Evolutionary conservation across 352 stramenopile genomes (phyloP), one percentile per base, ranked within the genome.

Genomic region (Phytopythium aichiense): DNA sequence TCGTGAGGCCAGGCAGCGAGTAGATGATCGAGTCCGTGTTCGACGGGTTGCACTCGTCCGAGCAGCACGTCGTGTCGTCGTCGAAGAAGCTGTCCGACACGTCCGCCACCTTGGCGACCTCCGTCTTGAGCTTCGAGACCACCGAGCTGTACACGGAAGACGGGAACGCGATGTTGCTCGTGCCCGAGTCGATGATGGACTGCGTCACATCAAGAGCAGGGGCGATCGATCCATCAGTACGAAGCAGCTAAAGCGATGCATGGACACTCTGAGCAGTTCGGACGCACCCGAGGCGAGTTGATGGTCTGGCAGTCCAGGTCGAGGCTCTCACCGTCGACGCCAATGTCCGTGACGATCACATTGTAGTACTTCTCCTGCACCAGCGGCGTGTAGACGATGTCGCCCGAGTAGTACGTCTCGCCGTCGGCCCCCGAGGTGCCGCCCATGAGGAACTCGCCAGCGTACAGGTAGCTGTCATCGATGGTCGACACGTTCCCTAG

Each of bases 311-410:
- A 94, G 54, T 73, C 66, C 0, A 92, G 40, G 1, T 62, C 69
- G 22, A 92, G 65, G 40, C 72, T 77, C 45, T 75, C 58, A 54
- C 72, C 69, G 16, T 61, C 62, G 30, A 89, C 83, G 51, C 69
- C 74, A 48, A 94, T 75, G 37, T 84, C 69, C n/a, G 82, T 91
- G 43, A 90, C 66, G 52, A 94, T 65, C 9, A 92, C 81, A 54
- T 92, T 91, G 67, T 80, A 94, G 71, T 85, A 92, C 37, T 84
- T 83, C 43, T 82, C 71, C 42, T 92, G 81, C 15, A 92, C 76
- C 33, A 94, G 72, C 16, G 85, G 85, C 8, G 81, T 87, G 68
- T 92, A 94, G 6, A 81, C 69, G 28, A 92, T 64, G 7, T 87
- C 78, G 20, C 72, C 78, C 42, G 77, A 58, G 66, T 92, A 77